Evolutionary conservation across 169 alveolate genomes (phyloP), one percentile per base, ranked within the genome.

Genomic region (Hepatocystis sp.): DNA sequence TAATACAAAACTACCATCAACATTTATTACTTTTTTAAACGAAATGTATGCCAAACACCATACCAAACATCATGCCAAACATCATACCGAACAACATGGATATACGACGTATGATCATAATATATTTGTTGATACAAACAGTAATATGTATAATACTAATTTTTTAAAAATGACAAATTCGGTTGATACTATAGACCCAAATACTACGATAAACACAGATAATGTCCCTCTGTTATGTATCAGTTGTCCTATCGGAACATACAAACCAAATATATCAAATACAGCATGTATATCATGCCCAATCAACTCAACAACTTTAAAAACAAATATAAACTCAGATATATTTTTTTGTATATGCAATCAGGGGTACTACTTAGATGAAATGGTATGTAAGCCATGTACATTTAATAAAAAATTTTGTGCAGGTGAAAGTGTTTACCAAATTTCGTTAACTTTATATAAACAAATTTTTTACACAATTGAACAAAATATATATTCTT

Each of bases 321-420:
- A 61, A n/a, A 23, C 11, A 27, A 46, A 36, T 1, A 95, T 92
- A 5, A 93, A 92, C 39, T 81, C 93, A 1, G 85, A 95, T 4
- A 65, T 86, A 8, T 90, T 90, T 30, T 93, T 91, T 46, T 94
- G 97, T 76, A 86, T 91, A 2, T 94, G 97, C 56, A 64, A 84
- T 13, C 91, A 92, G 28, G 97, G 97, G 5, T 92, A 93, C 76
- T 94, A 90, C 60, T 84, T 91, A 15, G 68, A 81, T 68, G 90
- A 90, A 66, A 67, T 60, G 25, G 85, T 52, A 10, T 94, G 97
- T 68, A 86, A 86, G 17, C 91, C 95, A 0, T 94, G 97, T 66
- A 81, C 91, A n/a, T 66, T 68, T 58, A 66, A 78, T 2, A 86
- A 84, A 17, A 60, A 67, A 28, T 94, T 86, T 56, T 94, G 97